Percentiles rank a stretch among this genome's conserved stretches.
These are phyloP conservation scores for Lentinula lateritia DNA, from an alignment of 768 basidiomycete genomes.

Conservation along the genomic window DNA sequence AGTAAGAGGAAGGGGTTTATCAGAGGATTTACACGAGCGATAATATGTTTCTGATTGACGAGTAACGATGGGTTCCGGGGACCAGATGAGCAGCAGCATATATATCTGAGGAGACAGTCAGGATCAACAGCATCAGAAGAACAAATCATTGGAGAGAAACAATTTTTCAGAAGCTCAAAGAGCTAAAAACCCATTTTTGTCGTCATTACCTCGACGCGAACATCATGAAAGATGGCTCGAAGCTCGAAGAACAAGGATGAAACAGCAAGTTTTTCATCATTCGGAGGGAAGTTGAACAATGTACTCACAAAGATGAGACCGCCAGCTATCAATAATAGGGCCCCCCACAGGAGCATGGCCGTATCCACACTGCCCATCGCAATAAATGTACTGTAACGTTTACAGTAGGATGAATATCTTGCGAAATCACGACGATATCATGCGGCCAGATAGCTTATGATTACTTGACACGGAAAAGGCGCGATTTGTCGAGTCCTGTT, in stretches of 20 bases:
- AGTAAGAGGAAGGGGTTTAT: constrained; percentile 50
- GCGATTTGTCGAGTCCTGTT: neutral
- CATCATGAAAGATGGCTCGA: constrained; percentile 36
- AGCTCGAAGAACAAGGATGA: constrained; percentile 96
- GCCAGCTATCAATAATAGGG: neutral
- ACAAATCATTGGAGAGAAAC: constrained; percentile 28
- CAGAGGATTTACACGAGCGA: constrained; percentile 48
- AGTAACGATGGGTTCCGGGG: constrained; percentile 62
- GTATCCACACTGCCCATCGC: neutral
- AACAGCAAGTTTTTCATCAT: constrained; percentile 48
- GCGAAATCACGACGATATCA: neutral
- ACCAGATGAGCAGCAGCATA: constrained; percentile 64
- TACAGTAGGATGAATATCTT: neutral
- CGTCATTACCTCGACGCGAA: constrained; percentile 41
- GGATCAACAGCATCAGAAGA: neutral
- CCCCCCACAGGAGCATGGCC: constrained; percentile 1
- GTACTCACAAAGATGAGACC: constrained; percentile 4
- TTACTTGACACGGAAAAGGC: neutral
- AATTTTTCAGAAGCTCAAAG: constrained; percentile 28
- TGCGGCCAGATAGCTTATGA: neutral
- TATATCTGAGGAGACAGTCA: constrained; percentile 49
- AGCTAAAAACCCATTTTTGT: constrained; percentile 39
- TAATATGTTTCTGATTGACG: constrained; percentile 66
- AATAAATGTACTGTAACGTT: neutral
- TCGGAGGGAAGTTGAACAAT: neutral